phyloP scores from a whole-genome alignment of 2,329 filamentous ascomycete genomes.

The Fusarium heterosporum region DNA sequence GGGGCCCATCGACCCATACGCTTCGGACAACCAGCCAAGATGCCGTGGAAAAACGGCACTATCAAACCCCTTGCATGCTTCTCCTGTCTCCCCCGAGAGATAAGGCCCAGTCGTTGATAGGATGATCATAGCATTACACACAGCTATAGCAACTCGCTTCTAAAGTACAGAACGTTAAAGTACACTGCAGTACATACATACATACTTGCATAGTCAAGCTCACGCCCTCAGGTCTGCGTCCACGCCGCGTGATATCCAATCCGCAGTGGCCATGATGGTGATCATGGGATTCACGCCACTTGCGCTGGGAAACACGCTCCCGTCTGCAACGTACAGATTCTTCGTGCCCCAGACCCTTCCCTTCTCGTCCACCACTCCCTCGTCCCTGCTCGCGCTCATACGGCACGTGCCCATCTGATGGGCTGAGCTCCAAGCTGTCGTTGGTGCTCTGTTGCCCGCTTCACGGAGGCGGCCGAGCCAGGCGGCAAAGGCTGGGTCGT shows the following conservation, averaged over 20 bases:
- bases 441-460: slow-evolving; percentile 63
- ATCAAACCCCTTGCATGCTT: slow-evolving; percentile 21
- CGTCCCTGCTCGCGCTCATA: slow-evolving; percentile 68
- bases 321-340: slow-evolving; percentile 77
- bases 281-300: slow-evolving; percentile 88
- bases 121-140: slow-evolving; percentile 23
- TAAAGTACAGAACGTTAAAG: slow-evolving; percentile 4
- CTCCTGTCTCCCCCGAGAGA: slow-evolving; percentile 5
- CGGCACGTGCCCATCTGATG: slow-evolving; percentile 85
- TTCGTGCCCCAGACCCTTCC: slow-evolving; percentile 74
- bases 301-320: slow-evolving; percentile 80
- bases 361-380: slow-evolving; percentile 68
- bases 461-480: slow-evolving; percentile 68
- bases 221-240: slow-evolving; percentile 56
- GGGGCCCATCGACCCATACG: slow-evolving; percentile 19
- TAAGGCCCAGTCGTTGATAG: slow-evolving; percentile 29
- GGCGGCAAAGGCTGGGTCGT: slow-evolving; percentile 68
- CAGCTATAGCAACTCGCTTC: slow-evolving; percentile 14
- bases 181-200: neutral
- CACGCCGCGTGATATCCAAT: slow-evolving; percentile 71
- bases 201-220: slow-evolving; percentile 6
- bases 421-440: slow-evolving; percentile 72
- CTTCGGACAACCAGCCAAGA: slow-evolving; percentile 5
- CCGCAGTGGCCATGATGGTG: slow-evolving; percentile 77
- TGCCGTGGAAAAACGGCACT: slow-evolving; percentile 10